Evolutionary conservation across 768 basidiomycete genomes (phyloP), one percentile per base, ranked within the genome.

Genomic region (Termitomyces sp.): DNA sequence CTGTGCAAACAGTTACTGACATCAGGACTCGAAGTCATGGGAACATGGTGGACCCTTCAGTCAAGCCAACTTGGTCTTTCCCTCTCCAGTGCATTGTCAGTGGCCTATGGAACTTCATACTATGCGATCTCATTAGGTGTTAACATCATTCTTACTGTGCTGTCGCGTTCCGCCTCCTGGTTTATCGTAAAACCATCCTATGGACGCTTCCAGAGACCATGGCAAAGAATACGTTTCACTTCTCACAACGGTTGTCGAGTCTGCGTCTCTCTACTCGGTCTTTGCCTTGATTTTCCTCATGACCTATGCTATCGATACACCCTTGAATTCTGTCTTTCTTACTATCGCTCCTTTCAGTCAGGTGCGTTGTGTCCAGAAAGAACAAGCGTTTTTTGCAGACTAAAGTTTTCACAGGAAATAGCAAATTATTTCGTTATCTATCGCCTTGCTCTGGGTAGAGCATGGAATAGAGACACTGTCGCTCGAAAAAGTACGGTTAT

Each of bases 191-290:
- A 31, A 62, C 59, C 10, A 59, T 72, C 39, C 41, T 70, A 22
- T 49, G 60, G 13, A 64, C 61, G 4, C 68, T 79, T n/a, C 69
- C 73, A 2, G 61, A 4, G 73, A 71, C 0, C 63, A 76, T 36
- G 75, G 68, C 3, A 64, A 43, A 14, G 67, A 74, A 37, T 79
- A 78, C 61, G 57, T 72, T 26, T 75, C 73, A 6, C 58, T 77
- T 37, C 65, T 64, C 0, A 64, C 74, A 1, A 71, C 79, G 31
- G 53, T 80, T 27, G 60, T 80, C 50, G 79, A 80, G 59, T 76
- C 73, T 3, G 79, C 79, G 0, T 74, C 77, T 2, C 63, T 79
- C 6, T 79, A 79, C 57, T 75, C 76, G 1, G 61, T 72, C 41
- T 72, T 72, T 57, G 70, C 76, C 7, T 22, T 78, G 20, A 56